Percentiles rank a stretch among this genome's conserved stretches.
These are phyloP conservation scores for Trifolium fragiferum DNA, from an alignment of 306 rosid species.

Conservation along the genomic window DNA sequence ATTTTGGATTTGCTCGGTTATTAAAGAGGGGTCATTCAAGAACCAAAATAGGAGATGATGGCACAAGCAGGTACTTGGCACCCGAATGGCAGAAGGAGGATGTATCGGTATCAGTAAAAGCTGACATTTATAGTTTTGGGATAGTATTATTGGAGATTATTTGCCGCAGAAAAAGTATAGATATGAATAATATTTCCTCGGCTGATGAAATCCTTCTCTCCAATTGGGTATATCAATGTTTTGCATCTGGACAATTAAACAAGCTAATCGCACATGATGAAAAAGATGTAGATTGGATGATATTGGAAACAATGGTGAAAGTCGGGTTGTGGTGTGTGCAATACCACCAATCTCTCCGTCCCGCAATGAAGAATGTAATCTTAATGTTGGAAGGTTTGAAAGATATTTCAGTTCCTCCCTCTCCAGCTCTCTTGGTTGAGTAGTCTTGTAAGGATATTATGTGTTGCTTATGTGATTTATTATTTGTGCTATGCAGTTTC, in stretches of 20 bases:
- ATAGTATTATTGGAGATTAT: conserved; percentile 45
- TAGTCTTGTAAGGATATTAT: background rate
- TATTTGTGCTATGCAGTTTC: background rate
- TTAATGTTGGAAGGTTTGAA: conserved; percentile 52
- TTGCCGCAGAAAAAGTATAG: conserved; percentile 38
- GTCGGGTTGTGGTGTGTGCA: conserved; percentile 56
- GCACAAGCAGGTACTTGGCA: conserved; percentile 38
- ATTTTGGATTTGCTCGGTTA: conserved; percentile 51
- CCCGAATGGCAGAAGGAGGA: conserved; percentile 48
- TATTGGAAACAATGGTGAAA: conserved; percentile 52
- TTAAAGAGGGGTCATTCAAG: conserved; percentile 12
- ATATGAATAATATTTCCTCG: conserved; percentile 28
- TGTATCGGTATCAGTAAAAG: conserved; percentile 33
- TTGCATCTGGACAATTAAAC: conserved; percentile 34
- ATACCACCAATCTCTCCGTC: conserved; percentile 40
- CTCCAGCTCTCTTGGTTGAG: background rate
- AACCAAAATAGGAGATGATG: background rate
- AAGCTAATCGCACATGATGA: conserved; percentile 21
- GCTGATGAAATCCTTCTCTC: conserved; percentile 34
- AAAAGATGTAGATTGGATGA: conserved; percentile 41
- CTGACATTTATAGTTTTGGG: conserved; percentile 47
- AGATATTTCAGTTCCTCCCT: conserved; percentile 49
- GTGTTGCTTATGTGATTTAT: background rate
- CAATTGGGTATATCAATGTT: conserved; percentile 47
- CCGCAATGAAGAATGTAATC: conserved; percentile 45